Evolutionary conservation across 179 eudicot species (phyloP), one percentile per base, ranked within the genome.

Genomic region (Beta macrorhiza): DNA sequence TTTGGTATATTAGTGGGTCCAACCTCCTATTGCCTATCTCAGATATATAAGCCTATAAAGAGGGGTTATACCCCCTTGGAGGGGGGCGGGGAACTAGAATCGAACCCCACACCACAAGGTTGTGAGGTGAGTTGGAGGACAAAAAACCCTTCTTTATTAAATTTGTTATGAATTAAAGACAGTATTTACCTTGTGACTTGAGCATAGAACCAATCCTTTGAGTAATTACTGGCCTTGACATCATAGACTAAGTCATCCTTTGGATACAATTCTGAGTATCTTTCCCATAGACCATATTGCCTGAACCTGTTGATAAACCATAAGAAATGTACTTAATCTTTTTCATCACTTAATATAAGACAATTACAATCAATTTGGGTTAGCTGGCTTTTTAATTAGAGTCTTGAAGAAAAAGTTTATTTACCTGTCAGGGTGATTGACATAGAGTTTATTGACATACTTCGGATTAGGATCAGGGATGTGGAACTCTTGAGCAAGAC

Each of bases 281-380:
- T 87, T 77, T 93, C 98, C 98, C 98, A 93, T 47, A 93, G 81
- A 76, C 98, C 98, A 70, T 93, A 93, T 74, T 93, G 98, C 78
- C 98, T 90, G 81, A 89, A 93, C 70, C 94, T 93, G 90, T 67
- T 63, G 20, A 73, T 12, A 37, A 16, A 49, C 19, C 29, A 63
- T 29, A 68, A 6, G 0, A 77, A 49, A 29, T 65, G 10, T 1
- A 6, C 20, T 14, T 12, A 4, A 62, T 37, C 42, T 1, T 3
- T 37, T 37, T 37, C 42, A 37, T 2, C 42, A 37, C 42, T 37
- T 37, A 37, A 37, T 37, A 37, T 37, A 37, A 37, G 42, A 37
- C 42, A 37, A 0, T 37, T 37, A 37, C 42, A 37, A 37, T 37
- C 42, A 37, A 37, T 37, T 37, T 37, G 42, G 42, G 42, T 37